A percentile compares a stretch with the other conserved stretches of the same genome.
Conservation (phyloP, 2,329 filamentous ascomycete genomes). For the Neofusicoccum laricinum region DNA sequence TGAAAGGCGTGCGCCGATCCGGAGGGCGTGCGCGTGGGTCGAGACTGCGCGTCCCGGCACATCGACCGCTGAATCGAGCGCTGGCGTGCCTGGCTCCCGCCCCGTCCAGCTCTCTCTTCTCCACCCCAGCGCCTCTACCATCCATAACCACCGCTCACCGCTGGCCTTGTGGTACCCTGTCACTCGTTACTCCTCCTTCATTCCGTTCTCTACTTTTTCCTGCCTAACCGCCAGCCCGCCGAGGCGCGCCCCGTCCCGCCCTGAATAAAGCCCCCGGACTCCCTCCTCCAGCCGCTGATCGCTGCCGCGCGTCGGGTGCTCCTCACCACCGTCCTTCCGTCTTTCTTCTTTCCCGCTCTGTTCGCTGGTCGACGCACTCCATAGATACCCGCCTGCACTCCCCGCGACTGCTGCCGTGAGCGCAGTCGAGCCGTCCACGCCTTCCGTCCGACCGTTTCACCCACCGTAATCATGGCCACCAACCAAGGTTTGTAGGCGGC, state of each 20-base stretch:
- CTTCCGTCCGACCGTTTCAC: background rate
- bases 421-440: background rate
- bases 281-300: constrained; percentile 8
- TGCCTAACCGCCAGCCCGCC: too few species aligned
- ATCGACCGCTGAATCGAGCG: constrained; percentile 7
- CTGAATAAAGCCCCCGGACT: constrained; percentile 6
- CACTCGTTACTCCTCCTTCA: constrained; percentile 13
- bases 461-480: background rate
- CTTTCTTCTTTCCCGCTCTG: background rate
- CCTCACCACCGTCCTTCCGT: background rate
- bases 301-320: constrained; percentile 4
- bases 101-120: constrained; percentile 7
- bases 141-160: constrained; percentile 12
- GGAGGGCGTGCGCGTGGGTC: constrained; percentile 13
- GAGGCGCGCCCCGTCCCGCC: background rate
- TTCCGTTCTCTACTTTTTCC: constrained; percentile 1
- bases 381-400: background rate
- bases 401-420: background rate
- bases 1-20: constrained; percentile 14
- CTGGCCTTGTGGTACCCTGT: constrained; percentile 11
- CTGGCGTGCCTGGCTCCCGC: constrained; percentile 12
- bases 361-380: constrained; percentile 12
- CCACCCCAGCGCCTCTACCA: constrained; percentile 5
- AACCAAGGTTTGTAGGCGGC: constrained; percentile 1
- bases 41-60: constrained; percentile 12